Percentiles rank a stretch among this genome's conserved stretches.
phyloP scores from a whole-genome alignment of 2,329 filamentous ascomycete genomes.

The Epichloe amarillans region DNA sequence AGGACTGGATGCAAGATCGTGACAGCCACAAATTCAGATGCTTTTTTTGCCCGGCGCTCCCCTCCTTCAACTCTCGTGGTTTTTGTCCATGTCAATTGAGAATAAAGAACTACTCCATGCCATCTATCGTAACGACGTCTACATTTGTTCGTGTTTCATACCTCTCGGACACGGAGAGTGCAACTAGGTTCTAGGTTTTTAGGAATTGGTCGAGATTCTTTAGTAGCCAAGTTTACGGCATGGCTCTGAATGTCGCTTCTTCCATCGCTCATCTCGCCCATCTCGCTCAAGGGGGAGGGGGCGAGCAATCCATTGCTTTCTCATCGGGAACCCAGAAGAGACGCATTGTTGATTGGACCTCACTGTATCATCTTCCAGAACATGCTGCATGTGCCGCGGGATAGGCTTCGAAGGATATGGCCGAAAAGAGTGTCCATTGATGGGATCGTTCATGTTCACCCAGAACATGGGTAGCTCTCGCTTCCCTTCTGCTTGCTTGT shows the following conservation, averaged over 20 bases:
- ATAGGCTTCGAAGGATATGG: constrained; percentile 38
- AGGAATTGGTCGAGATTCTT: neutral
- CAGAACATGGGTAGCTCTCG: constrained; percentile 27
- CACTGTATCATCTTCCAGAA: neutral
- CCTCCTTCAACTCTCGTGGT: too few species aligned
- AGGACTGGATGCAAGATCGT: neutral
- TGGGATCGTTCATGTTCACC: constrained; percentile 35
- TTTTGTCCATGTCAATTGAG: neutral
- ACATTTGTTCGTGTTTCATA: neutral
- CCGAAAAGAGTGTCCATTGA: constrained; percentile 32
- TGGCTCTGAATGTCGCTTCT: constrained; percentile 3
- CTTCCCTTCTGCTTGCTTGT: constrained; percentile 5
- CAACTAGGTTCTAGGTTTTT: neutral
- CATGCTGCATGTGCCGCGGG: constrained; percentile 30
- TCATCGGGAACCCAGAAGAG: neutral
- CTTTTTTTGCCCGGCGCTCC: too few species aligned
- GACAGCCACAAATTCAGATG: too few species aligned
- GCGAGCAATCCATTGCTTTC: neutral
- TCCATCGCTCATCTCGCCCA: neutral
- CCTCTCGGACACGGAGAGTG: neutral
- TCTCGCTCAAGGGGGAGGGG: neutral
- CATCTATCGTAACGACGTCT: neutral
- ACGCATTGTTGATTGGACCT: neutral
- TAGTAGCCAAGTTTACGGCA: neutral
- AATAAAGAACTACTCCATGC: neutral